Conservation (phyloP, 345 rosid species). For the Acer saccharum region DNA sequence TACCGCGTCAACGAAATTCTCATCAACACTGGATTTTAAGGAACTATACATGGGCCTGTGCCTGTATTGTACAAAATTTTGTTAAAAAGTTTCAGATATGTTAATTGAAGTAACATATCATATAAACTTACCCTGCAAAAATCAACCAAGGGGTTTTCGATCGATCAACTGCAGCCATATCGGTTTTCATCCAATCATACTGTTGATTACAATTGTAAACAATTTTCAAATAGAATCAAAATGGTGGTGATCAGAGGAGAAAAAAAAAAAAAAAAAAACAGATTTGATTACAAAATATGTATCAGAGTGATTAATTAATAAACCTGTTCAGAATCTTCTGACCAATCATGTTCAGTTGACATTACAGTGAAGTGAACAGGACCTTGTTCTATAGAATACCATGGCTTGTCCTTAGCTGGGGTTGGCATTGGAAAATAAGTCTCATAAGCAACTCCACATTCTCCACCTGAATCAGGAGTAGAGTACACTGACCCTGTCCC, state of each 20-base stretch:
- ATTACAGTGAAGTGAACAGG: slow-evolving; percentile 56
- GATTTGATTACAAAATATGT: too few species aligned
- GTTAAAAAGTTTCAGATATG: too few species aligned
- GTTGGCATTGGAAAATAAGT: slow-evolving; percentile 78
- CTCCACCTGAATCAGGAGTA: slow-evolving; percentile 67
- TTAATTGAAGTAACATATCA: neutral
- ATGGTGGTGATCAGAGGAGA: neutral
- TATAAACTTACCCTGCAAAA: slow-evolving; percentile 48
- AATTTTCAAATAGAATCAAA: neutral
- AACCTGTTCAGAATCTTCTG: slow-evolving; percentile 56
- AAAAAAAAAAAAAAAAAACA: too few species aligned
- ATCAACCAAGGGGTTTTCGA: slow-evolving; percentile 68
- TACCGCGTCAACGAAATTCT: slow-evolving; percentile 24
- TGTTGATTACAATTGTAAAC: slow-evolving; percentile 8
- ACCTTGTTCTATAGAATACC: slow-evolving; percentile 68
- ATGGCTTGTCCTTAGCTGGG: slow-evolving; percentile 59
- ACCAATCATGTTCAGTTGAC: slow-evolving; percentile 66
- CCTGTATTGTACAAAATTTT: slow-evolving; percentile 32
- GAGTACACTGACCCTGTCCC: slow-evolving; percentile 41
- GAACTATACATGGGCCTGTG: slow-evolving; percentile 73
- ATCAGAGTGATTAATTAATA: neutral
- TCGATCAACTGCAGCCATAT: slow-evolving; percentile 57
- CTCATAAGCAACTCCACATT: slow-evolving; percentile 72
- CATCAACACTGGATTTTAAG: slow-evolving; percentile 15
- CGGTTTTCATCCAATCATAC: slow-evolving; percentile 60